Evolutionary conservation across 2,329 filamentous ascomycete genomes (phyloP).

Genomic region (Alternaria rosae): DNA sequence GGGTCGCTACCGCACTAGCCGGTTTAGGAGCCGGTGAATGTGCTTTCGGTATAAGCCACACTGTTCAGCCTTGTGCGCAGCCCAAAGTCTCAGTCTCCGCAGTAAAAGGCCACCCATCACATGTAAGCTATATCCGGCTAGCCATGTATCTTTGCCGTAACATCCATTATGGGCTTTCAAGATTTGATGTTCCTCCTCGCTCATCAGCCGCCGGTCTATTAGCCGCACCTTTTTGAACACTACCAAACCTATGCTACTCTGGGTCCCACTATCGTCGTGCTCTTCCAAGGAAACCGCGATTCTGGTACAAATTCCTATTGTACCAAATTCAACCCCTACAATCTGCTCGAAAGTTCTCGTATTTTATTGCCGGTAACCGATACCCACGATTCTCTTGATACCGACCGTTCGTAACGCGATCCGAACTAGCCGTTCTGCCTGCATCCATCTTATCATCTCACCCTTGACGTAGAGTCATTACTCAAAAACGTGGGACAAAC

Average conservation of each 20-base stretch:
- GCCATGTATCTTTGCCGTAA: background rate
- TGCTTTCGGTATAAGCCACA: conserved; percentile 7
- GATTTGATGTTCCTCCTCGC: background rate
- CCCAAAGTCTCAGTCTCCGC: background rate
- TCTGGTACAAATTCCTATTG: background rate
- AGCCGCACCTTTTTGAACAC: background rate
- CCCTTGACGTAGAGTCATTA: background rate
- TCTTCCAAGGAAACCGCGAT: background rate
- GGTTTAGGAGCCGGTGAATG: conserved; percentile 14
- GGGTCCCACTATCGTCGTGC: background rate
- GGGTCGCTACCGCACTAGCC: conserved; percentile 7
- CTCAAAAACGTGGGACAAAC: background rate
- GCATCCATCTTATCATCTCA: background rate
- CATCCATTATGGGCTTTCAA: background rate
- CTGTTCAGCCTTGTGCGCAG: conserved; percentile 15
- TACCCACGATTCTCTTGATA: background rate
- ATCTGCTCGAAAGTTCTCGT: background rate
- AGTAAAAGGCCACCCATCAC: background rate
- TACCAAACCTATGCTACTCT: background rate
- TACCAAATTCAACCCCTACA: background rate
- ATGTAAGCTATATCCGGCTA: background rate
- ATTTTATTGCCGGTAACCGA: background rate
- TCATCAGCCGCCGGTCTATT: background rate
- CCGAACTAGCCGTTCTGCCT: background rate
- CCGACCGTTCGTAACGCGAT: background rate